Percentiles rank a stretch among this genome's conserved stretches.
Conservation (phyloP, 345 rosid genomes). For the sweet orange (Citrus sinensis) region DVS_A1.0 CM039169.1:16065001-16065500, state of each 20-base stretch:
- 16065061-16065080: too few species aligned
- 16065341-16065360: neutral
- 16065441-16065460: conserved; percentile 35
- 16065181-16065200: neutral
- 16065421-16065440: neutral
- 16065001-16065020: too few species aligned
- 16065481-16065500: conserved; percentile 27
- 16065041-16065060: too few species aligned
- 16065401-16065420: too few species aligned
- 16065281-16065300: too few species aligned
- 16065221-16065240: neutral
- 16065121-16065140: neutral
- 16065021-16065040: too few species aligned
- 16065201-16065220: neutral
- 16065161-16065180: too few species aligned
- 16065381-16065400: neutral
- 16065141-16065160: too few species aligned
- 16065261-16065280: too few species aligned
- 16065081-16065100: too few species aligned
- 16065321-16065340: conserved; percentile 9
- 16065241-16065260: too few species aligned
- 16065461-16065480: conserved; percentile 41
- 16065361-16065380: neutral
- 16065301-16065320: neutral
- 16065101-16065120: too few species aligned